Percentiles rank a stretch among this genome's conserved stretches.
These are phyloP conservation scores for Cavenderia fasciculata DNA, from an alignment of 78 protist genomes.

Conservation along the genomic window DNA sequence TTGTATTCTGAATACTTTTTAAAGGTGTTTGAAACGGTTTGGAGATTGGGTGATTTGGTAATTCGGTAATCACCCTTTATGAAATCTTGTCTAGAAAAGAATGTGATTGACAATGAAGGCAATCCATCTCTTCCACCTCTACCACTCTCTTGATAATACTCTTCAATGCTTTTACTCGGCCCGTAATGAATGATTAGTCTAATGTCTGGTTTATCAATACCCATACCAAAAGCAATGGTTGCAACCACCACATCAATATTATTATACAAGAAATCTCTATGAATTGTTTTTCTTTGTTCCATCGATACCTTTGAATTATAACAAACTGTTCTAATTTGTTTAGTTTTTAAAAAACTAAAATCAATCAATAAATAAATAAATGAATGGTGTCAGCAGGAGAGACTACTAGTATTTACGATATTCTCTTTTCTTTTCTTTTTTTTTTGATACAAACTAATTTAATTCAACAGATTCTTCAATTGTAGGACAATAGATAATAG, in stretches of 20 bases:
- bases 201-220: constrained; percentile 95
- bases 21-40: background rate
- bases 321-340: background rate
- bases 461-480: constrained; percentile 12
- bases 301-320: constrained; percentile 70
- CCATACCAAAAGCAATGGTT: constrained; percentile 99
- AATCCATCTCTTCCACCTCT: constrained; percentile 95
- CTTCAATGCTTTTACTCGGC: constrained; percentile 94
- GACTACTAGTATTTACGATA: too few species aligned
- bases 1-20: background rate
- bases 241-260: constrained; percentile 88
- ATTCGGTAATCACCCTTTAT: background rate
- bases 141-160: constrained; percentile 96
- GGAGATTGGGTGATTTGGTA: background rate
- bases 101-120: constrained; percentile 13
- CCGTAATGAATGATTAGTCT: constrained; percentile 92
- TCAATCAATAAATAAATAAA: too few species aligned
- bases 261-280: constrained; percentile 77
- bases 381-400: too few species aligned
- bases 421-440: too few species aligned
- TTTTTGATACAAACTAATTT: too few species aligned
- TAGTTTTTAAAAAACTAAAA: background rate
- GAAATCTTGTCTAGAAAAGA: constrained; percentile 30
- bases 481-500: constrained; percentile 66
- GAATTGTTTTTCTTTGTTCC: constrained; percentile 30